A percentile compares a stretch with the other conserved stretches of the same genome.
These are phyloP conservation scores for Bryoerythrophyllum caledonicum DNA, from an alignment of 225 moss, liverwort and hornwort genomes.

Conservation along the genomic window DNA sequence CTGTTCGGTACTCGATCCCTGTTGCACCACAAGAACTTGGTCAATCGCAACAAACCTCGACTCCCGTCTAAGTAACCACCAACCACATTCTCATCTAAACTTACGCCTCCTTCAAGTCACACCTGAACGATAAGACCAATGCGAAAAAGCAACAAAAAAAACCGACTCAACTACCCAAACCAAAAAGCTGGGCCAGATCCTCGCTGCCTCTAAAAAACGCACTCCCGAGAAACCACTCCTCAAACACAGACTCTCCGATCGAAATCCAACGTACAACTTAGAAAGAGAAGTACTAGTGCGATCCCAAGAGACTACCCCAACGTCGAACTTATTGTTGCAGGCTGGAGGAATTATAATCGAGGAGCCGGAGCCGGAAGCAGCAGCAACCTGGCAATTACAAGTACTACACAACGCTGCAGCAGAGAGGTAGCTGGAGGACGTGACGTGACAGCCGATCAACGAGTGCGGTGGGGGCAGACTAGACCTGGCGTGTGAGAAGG, in stretches of 20 bases:
- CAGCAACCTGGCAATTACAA: background rate
- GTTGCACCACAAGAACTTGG: background rate
- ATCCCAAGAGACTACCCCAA: background rate
- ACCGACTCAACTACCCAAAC: background rate
- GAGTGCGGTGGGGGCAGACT: background rate
- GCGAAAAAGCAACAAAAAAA: too few relatives aligned
- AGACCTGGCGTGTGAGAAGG: background rate
- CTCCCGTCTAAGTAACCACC: background rate
- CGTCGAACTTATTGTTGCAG: background rate
- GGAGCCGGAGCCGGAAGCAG: background rate
- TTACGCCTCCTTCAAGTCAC: background rate
- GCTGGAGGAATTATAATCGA: background rate
- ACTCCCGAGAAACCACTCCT: background rate
- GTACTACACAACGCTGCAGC: too few relatives aligned
- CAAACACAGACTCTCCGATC: background rate
- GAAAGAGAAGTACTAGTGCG: background rate
- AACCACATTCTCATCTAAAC: background rate
- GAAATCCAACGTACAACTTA: background rate
- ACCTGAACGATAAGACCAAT: background rate
- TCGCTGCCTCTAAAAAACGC: too few relatives aligned
- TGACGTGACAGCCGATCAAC: background rate
- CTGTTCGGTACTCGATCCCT: background rate
- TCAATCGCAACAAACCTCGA: background rate
- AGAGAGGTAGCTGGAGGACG: too few relatives aligned
- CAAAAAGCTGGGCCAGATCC: background rate